phyloP scores from a whole-genome alignment of 2,329 filamentous ascomycete genomes.

The Tympanopsis confertula region DNA sequence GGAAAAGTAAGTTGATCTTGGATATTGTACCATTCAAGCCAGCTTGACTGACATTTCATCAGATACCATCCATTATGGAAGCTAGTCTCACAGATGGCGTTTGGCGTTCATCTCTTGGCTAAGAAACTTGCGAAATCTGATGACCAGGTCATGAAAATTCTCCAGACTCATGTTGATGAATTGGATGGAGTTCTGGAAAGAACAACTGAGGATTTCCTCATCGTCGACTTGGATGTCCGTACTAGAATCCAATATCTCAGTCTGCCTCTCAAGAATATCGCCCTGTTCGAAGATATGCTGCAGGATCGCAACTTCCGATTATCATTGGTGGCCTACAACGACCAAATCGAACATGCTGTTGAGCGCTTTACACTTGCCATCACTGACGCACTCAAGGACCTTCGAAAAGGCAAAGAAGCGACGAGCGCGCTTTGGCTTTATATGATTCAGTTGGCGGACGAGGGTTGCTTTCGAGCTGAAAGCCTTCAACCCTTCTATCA shows the following conservation, averaged over 20 bases:
- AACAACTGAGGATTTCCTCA: not conserved
- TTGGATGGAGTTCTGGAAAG: not conserved
- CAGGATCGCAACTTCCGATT: not conserved
- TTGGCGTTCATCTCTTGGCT: not conserved
- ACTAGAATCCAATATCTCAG: constrained; percentile 1
- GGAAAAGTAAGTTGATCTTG: not conserved
- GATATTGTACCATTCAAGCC: too few relatives aligned
- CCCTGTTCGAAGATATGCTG: not conserved
- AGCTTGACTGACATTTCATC: too few relatives aligned
- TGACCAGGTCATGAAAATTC: not conserved
- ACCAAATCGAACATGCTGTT: constrained; percentile 1
- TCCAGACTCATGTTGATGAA: constrained; percentile 1
- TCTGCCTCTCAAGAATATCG: not conserved
- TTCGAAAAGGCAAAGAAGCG: not conserved
- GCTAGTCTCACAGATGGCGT: not conserved
- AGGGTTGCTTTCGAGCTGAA: not conserved
- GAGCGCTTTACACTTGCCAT: not conserved
- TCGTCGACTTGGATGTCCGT: not conserved
- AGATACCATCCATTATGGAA: constrained; percentile 1
- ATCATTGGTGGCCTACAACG: not conserved
- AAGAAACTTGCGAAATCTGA: not conserved
- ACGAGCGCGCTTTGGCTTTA: not conserved
- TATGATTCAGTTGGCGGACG: not conserved
- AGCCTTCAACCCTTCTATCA: not conserved
- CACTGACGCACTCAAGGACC: not conserved